Percentiles rank a stretch among this genome's conserved stretches.
Conservation (phyloP, 2,329 filamentous ascomycete genomes). For the Elsinoe batatas region DNA sequence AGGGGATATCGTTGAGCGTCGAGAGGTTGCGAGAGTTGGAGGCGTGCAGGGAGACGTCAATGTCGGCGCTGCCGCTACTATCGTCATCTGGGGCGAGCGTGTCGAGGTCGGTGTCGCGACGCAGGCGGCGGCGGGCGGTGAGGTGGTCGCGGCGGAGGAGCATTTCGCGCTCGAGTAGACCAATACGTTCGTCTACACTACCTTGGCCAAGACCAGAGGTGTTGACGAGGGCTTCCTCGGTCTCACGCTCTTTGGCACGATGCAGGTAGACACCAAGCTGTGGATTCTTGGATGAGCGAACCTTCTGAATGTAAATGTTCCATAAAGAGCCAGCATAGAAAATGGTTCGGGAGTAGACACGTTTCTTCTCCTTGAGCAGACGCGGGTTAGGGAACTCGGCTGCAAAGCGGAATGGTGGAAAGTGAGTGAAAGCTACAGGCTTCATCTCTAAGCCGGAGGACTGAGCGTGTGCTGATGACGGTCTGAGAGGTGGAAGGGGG, state of each 20-base stretch:
- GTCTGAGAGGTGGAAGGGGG: constrained; percentile 12
- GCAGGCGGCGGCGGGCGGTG: constrained; percentile 19
- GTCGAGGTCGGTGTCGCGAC: constrained; percentile 4
- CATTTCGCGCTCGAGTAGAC: constrained; percentile 45
- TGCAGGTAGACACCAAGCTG: constrained; percentile 52
- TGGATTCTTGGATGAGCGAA: constrained; percentile 44
- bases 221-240: constrained; percentile 33
- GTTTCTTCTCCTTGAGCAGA: constrained; percentile 48
- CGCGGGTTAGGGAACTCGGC: constrained; percentile 49
- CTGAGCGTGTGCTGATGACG: constrained; percentile 14
- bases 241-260: constrained; percentile 47
- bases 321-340: constrained; percentile 50
- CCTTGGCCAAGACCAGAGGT: constrained; percentile 31
- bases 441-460: constrained; percentile 19
- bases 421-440: constrained; percentile 42
- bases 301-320: constrained; percentile 55
- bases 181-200: constrained; percentile 45
- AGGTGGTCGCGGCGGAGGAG: constrained; percentile 27
- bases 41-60: constrained; percentile 29
- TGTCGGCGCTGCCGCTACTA: constrained; percentile 37
- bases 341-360: constrained; percentile 49
- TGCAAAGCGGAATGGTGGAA: constrained; percentile 49
- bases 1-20: constrained; percentile 18
- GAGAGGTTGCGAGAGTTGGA: constrained; percentile 18
- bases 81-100: constrained; percentile 22